Evolutionary conservation across 768 basidiomycete genomes (phyloP), one percentile per base, ranked within the genome.

Genomic region (Cyclocybe aegerita): DNA sequence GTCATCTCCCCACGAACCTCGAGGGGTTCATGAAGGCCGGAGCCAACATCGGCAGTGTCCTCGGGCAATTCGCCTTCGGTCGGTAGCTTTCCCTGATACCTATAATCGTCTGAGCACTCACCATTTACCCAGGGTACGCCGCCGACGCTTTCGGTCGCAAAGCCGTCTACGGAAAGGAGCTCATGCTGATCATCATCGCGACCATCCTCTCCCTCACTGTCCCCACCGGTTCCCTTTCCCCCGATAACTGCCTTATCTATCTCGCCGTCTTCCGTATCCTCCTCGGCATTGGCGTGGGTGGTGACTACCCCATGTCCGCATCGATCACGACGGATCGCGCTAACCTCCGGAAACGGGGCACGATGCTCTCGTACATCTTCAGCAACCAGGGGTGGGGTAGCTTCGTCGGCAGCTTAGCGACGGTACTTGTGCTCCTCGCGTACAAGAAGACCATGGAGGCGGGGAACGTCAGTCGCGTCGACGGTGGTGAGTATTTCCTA

Each of bases 341-440:
- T 5, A 78, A 78, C 54, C 61, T 89, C 35, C 73, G 80, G 34
- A 70, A 67, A 33, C 82, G 86, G 11, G 89, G 89, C 0, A 85
- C 84, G 0, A 75, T 91, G 67, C 75, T 92, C n/a, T 75, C 83
- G 15, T 88, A 86, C 60, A 86, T 88, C 57, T 90, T 89, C 57
- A 75, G 85, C 0, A 85, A 84, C 63, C 85, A 90, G 65, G 89
- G 88, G 9, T 90, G 87, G 86, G 88, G 90, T 29, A 81, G 75
- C 37, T 75, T 91, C 48, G 60, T 81, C 33, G 89, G 86, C 7
- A 75, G 76, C 41, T 62, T 90, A 52, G 74, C 75, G 16, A 82
- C 81, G 4, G 78, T 90, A 60, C 70, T 90, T 55, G 80, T 87
- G 14, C 71, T 90, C 30, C 70, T 76, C 1, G 77, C 75, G 36